These are phyloP conservation scores for Aureobasidium sp. DNA, from an alignment of 2,329 filamentous ascomycete species.

Conservation along the genomic window DNA sequence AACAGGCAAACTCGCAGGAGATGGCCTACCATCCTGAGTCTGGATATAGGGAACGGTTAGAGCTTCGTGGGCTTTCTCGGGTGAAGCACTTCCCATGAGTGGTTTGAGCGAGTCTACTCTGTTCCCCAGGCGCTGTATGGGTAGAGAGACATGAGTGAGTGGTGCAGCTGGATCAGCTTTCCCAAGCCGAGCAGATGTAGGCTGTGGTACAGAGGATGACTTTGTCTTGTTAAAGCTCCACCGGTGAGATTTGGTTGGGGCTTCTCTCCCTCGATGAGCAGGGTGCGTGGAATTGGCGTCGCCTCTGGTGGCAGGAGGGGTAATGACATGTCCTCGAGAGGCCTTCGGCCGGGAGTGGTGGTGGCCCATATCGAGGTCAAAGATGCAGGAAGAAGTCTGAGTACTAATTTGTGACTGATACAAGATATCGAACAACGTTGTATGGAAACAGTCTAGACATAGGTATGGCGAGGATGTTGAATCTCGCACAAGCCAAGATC, in stretches of 20 bases:
- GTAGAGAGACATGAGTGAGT: too few species aligned
- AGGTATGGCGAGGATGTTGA: neutral
- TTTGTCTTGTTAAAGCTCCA: neutral
- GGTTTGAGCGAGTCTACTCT: neutral
- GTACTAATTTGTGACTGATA: too few species aligned
- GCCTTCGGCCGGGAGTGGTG: neutral
- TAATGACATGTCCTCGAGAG: neutral
- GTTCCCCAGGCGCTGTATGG: neutral
- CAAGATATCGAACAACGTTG: neutral
- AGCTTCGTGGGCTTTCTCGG: neutral
- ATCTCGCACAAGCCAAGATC: neutral
- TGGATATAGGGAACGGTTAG: neutral
- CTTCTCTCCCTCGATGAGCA: neutral
- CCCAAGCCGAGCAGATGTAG: too few species aligned
- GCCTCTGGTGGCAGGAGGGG: neutral
- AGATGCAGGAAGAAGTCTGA: neutral
- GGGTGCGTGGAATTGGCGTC: neutral
- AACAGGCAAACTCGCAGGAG: neutral
- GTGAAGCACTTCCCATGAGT: neutral
- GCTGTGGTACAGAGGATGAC: too few species aligned
- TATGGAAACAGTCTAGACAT: neutral
- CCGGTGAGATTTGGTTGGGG: too few species aligned
- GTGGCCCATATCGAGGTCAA: neutral
- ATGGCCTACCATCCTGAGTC: neutral
- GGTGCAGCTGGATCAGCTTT: too few species aligned